phyloP scores from a whole-genome alignment of 116 monocot genomes.

The Papilionanthe hybrid region DNA sequence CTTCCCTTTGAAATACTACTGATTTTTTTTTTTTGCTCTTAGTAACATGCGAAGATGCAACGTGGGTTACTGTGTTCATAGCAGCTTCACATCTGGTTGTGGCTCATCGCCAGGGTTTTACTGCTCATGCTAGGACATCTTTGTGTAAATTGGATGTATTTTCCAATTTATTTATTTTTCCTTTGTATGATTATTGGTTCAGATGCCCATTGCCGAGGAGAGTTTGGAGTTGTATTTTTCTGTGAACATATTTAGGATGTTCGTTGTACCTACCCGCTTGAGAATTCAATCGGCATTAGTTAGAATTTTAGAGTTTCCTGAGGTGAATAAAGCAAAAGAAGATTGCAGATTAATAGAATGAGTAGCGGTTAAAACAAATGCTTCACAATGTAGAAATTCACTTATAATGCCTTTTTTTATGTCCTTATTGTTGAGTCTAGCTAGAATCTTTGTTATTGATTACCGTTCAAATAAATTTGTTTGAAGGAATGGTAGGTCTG shows the following conservation, averaged over 20 bases:
- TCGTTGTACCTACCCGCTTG: not conserved
- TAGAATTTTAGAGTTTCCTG: conserved; percentile 3
- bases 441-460: not conserved
- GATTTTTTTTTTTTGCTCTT: conserved; percentile 3
- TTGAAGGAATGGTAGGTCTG: not conserved
- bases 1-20: not conserved
- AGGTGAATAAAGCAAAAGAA: not conserved
- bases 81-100: not conserved
- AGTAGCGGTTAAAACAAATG: not conserved
- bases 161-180: not conserved
- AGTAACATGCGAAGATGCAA: not conserved
- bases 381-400: not conserved
- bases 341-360: not conserved
- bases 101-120: not conserved
- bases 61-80: conserved; percentile 1
- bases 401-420: not conserved
- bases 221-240: not conserved
- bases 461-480: not conserved
- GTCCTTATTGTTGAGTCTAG: not conserved
- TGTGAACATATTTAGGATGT: not conserved
- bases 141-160: not conserved
- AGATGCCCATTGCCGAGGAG: not conserved
- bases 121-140: not conserved
- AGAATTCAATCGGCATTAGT: not conserved
- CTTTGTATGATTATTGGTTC: not conserved